Evolutionary conservation across 2,329 filamentous ascomycete species (phyloP), one percentile per base, ranked within the genome.

Genomic region (Myriosclerotinia curreyana): DNA sequence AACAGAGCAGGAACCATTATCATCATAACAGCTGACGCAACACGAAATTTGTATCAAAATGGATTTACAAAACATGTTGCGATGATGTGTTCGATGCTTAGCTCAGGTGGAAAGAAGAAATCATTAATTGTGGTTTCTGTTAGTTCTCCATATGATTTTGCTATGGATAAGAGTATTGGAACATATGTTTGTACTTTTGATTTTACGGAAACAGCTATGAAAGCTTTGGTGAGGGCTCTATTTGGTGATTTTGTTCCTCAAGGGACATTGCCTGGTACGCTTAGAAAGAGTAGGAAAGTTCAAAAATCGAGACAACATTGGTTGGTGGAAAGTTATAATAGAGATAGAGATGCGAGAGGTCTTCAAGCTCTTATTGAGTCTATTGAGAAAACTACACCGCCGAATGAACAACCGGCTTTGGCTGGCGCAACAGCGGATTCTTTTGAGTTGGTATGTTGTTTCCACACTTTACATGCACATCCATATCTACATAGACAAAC

Each of bases 111-210:
- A 2, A 90, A 92, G 73, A 91, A 95, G 75, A 97, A 96, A 77
- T 91, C 93, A 0, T 79, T 97, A 46, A 87, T 97, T 31, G 94
- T 97, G 4, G 89, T 97, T 9, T 90, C 94, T 0, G 93, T 96
- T 69, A 96, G 92, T 76, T 97, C 93, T 0, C 94, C 94, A 0
- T 98, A 97, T 75, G 94, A 98, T 75, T 98, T 98, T 75, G 92
- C 92, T 52, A 92, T 94, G 84, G 94, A 98, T 72, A 89, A 89
- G 68, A 87, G 87, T 0, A 94, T 98, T 49, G 90, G 91, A 7
- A 96, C 93, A 0, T 97, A 97, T 72, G 83, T 98, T 49, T 97
- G 94, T 79, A 96, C 93, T 0, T 97, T 96, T 75, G 93, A 97
- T 77, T 97, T 96, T 72, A 97, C 94, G 0, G 94, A 97, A 71